A percentile compares a stretch with the other conserved stretches of the same genome.
These are phyloP conservation scores for Sporisorium graminicola DNA, from an alignment of 1,284 basidiomycete species.

Conservation along the genomic window DNA sequence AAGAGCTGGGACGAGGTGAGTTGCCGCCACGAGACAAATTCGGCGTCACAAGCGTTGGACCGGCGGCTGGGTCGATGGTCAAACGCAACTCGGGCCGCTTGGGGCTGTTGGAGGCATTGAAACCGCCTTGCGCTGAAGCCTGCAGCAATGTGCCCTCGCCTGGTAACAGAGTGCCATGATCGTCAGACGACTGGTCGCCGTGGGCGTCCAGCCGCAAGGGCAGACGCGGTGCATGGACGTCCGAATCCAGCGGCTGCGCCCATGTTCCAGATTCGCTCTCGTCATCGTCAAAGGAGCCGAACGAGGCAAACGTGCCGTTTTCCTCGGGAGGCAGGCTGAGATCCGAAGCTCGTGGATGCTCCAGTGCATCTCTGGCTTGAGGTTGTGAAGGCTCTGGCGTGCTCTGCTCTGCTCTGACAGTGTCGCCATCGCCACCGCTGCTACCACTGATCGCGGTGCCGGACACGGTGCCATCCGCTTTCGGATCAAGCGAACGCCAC, in stretches of 20 bases:
- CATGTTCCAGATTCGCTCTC: conserved; percentile 62
- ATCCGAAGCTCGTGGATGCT: conserved; percentile 20
- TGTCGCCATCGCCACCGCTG: conserved; percentile 48
- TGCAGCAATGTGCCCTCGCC: conserved; percentile 34
- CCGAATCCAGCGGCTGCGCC: conserved; percentile 63
- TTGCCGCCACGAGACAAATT: conserved; percentile 8
- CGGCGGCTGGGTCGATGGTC: conserved; percentile 53
- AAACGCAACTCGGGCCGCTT: conserved; percentile 60
- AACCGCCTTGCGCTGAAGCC: conserved; percentile 4
- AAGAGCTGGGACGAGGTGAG: conserved; percentile 28
- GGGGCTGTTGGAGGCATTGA: conserved; percentile 29
- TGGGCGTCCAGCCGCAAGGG: conserved; percentile 27
- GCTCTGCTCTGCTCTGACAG: conserved; percentile 42
- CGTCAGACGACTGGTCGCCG: conserved; percentile 20
- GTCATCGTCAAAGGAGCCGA: conserved; percentile 60
- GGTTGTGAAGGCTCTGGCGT: conserved; percentile 38
- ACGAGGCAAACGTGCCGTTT: conserved; percentile 53
- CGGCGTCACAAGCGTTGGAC: conserved; percentile 27
- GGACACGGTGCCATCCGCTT: conserved; percentile 20
- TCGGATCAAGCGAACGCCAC: conserved; percentile 33
- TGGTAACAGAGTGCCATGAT: conserved; percentile 39
- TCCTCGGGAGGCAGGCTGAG: conserved; percentile 43
- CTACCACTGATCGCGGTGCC: conserved; percentile 45
- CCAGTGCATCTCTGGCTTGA: conserved; percentile 12
- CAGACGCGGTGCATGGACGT: conserved; percentile 37